Evolutionary conservation across 345 rosid species (phyloP).

Genomic region (Eutrema japonicum): DNA sequence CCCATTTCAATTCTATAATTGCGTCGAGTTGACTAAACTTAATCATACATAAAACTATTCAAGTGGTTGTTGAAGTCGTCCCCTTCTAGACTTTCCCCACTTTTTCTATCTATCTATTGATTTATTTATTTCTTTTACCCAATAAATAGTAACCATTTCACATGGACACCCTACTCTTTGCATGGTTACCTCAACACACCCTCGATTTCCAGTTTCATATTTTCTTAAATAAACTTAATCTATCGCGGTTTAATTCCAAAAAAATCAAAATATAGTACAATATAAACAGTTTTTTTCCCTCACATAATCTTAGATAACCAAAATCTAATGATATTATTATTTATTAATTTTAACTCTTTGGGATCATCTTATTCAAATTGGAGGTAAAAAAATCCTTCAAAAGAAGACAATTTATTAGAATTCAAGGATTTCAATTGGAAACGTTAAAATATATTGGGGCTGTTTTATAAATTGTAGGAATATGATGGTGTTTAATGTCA

Average conservation of each 20-base stretch:
- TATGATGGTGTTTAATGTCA: not conserved
- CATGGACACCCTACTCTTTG: not conserved
- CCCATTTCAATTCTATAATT: constrained; percentile 27
- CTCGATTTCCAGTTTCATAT: not conserved
- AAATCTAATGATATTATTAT: no score
- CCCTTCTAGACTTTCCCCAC: constrained; percentile 24
- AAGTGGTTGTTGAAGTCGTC: constrained; percentile 33
- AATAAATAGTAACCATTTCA: not conserved
- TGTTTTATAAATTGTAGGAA: not conserved
- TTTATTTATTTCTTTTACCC: constrained; percentile 2
- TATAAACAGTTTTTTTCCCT: not conserved
- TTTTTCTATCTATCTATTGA: not conserved
- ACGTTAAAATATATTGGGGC: constrained; percentile 2
- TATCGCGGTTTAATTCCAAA: not conserved
- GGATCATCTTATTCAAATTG: no score
- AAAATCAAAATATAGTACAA: not conserved
- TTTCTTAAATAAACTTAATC: not conserved
- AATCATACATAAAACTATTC: constrained; percentile 15
- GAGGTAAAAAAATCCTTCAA: no score
- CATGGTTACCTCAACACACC: not conserved
- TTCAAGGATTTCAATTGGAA: not conserved
- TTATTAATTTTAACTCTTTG: no score
- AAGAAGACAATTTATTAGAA: not conserved
- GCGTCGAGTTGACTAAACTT: constrained; percentile 35
- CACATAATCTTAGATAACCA: no score